Base-by-base conservation (phyloP, 2,329 filamentous ascomycete genomes). In the Ceratocystis huliohia region DNA sequence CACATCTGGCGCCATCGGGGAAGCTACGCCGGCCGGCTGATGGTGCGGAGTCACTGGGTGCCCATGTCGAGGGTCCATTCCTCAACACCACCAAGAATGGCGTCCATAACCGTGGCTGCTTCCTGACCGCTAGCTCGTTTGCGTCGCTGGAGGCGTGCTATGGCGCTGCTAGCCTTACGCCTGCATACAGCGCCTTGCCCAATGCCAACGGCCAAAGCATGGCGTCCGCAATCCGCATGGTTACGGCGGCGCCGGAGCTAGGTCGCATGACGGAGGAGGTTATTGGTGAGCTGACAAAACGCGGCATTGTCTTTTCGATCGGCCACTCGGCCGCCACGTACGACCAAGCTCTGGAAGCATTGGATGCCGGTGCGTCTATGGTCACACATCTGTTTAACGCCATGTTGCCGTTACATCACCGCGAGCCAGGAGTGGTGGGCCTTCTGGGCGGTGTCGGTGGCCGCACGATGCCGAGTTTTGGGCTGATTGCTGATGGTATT, bases 321-420 rank as follows among this genome's bases (percentile, higher is more conserved):
- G 91, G 91, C 6, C 91, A 96, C 76, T 91, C 90, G 0, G 89
- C 95, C 74, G 88, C 91, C 15, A 90, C 88, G 0, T 96, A 93
- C 73, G 89, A 95, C 75, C 82, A 93, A 73, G 90, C 89, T 0
- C 84, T 87, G 3, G 76, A 78, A 3, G 88, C 89, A 22, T 82
- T 94, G 2, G 79, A 78, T n/a, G 81, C 85, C 5, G 91, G 91
- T 64, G 89, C 89, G 1, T 88, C 83, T 62, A 96, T 95, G 89
- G 88, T 96, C 70, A 96, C 91, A 0, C 91, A 96, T 73, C 81
- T 96, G 1, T 96, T 96, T 83, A 96, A 96, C 74, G 91, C 91
- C 30, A 96, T 96, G 91, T 83, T 86, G 0, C 91, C 91, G 15
- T 84, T 96, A 63, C 89, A 94, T 74, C 91, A 96, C 79, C 88